Evolutionary conservation across 129 eudicot genomes (phyloP).

Genomic region (Flaveria robusta): DNA sequence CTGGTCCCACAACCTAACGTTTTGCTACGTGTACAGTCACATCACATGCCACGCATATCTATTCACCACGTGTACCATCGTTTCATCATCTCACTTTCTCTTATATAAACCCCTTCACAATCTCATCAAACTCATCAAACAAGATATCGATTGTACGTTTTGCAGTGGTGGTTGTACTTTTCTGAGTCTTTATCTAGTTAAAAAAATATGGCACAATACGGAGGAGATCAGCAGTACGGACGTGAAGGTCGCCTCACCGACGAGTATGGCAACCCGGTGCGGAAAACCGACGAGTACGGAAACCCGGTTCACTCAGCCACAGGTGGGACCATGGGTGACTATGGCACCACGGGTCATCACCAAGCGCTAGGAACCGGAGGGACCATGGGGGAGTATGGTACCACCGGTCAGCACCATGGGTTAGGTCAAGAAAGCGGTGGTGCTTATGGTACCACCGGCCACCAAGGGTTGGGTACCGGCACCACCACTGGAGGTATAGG

Average conservation of each 20-base stretch:
- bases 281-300: conserved; percentile 64
- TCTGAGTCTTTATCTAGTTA: background rate
- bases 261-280: conserved; percentile 56
- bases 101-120: conserved; percentile 8
- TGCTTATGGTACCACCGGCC: conserved; percentile 12
- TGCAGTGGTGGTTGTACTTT: background rate
- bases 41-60: conserved; percentile 27
- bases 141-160: background rate
- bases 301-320: conserved; percentile 50
- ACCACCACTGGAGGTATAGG: background rate
- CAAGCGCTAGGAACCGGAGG: conserved; percentile 14
- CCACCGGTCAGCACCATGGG: conserved; percentile 12
- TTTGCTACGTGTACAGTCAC: conserved; percentile 27
- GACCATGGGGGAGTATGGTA: conserved; percentile 49
- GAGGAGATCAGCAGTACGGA: conserved; percentile 31
- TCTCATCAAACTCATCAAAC: conserved; percentile 25
- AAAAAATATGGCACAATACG: conserved; percentile 56
- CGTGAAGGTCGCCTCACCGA: conserved; percentile 45
- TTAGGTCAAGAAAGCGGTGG: background rate
- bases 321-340: conserved; percentile 48
- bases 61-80: conserved; percentile 27
- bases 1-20: background rate
- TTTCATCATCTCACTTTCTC: conserved; percentile 14
- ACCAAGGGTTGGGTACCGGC: conserved; percentile 17
- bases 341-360: conserved; percentile 27